A percentile compares a stretch with the other conserved stretches of the same genome.
These are phyloP conservation scores for Leccinum obscurum DNA, from an alignment of 768 basidiomycete species.

Conservation along the genomic window DNA sequence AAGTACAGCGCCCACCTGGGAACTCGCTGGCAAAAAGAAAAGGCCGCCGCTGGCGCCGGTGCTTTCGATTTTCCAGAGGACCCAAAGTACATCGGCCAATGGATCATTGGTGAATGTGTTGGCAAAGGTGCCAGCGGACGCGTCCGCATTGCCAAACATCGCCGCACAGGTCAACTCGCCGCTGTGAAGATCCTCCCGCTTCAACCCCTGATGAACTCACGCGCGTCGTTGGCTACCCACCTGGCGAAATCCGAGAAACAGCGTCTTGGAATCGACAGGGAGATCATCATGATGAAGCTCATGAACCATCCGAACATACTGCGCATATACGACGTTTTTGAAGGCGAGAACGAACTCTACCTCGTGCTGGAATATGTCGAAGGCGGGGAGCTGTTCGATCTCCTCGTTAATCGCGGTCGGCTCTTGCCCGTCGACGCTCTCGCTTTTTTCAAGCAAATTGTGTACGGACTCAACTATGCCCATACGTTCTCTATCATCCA, in stretches of 20 bases:
- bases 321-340: constrained; percentile 93
- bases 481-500: constrained; percentile 98
- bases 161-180: constrained; percentile 83
- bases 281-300: constrained; percentile 99
- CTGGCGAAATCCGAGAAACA: constrained; percentile 77
- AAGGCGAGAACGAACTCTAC: constrained; percentile 87
- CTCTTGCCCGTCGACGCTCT: constrained; percentile 81
- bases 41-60: constrained; percentile 70
- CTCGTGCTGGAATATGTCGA: constrained; percentile 94
- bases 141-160: constrained; percentile 91
- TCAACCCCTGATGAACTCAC: constrained; percentile 71
- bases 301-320: constrained; percentile 98
- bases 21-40: constrained; percentile 88
- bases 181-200: constrained; percentile 95
- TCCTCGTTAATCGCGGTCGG: constrained; percentile 85
- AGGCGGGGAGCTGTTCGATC: constrained; percentile 96
- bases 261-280: constrained; percentile 84
- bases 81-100: constrained; percentile 85
- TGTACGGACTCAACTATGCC: constrained; percentile 94
- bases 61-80: constrained; percentile 85
- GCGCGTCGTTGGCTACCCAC: constrained; percentile 63
- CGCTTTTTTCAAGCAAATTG: constrained; percentile 92
- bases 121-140: constrained; percentile 94
- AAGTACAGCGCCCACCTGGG: constrained; percentile 69
- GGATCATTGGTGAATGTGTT: constrained; percentile 91